Conservation (phyloP, 2,329 filamentous ascomycete genomes). For the Calonectria hongkongensis region DNA sequence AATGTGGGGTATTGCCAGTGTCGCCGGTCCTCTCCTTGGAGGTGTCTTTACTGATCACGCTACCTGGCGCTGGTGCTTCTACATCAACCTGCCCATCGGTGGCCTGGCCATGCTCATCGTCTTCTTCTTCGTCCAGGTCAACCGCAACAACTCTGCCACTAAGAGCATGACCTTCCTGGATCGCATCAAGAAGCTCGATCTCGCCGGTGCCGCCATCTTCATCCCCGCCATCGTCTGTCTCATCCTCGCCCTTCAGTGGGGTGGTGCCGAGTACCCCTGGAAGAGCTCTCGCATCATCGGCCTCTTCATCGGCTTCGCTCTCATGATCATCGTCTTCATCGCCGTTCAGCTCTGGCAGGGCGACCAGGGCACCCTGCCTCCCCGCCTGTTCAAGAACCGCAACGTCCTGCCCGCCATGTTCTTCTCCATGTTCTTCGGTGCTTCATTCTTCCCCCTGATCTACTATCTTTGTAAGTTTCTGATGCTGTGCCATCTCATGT, state of each 20-base stretch:
- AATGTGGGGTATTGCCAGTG: slow-evolving; percentile 74
- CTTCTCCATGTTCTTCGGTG: slow-evolving; percentile 70
- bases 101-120: slow-evolving; percentile 69
- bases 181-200: slow-evolving; percentile 68
- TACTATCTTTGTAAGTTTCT: slow-evolving; percentile 70
- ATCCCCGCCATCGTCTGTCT: slow-evolving; percentile 72
- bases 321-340: slow-evolving; percentile 68
- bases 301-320: slow-evolving; percentile 69
- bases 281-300: slow-evolving; percentile 68
- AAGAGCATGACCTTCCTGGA: slow-evolving; percentile 57
- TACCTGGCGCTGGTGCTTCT: slow-evolving; percentile 73
- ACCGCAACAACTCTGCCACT: slow-evolving; percentile 59
- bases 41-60: slow-evolving; percentile 69
- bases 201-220: slow-evolving; percentile 69
- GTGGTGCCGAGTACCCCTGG: slow-evolving; percentile 72
- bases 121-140: slow-evolving; percentile 67
- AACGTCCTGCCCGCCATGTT: slow-evolving; percentile 63
- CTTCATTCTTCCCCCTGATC: slow-evolving; percentile 71
- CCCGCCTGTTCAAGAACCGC: slow-evolving; percentile 66
- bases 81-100: slow-evolving; percentile 68
- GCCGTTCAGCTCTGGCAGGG: slow-evolving; percentile 65
- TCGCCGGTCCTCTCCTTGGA: slow-evolving; percentile 70
- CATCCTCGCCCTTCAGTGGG: slow-evolving; percentile 75
- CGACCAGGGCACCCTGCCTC: slow-evolving; percentile 67
- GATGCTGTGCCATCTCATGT: not conserved